These are phyloP conservation scores for Limonium bicolor DNA, from an alignment of 148 eudicot genomes.

Conservation along the genomic window DNA sequence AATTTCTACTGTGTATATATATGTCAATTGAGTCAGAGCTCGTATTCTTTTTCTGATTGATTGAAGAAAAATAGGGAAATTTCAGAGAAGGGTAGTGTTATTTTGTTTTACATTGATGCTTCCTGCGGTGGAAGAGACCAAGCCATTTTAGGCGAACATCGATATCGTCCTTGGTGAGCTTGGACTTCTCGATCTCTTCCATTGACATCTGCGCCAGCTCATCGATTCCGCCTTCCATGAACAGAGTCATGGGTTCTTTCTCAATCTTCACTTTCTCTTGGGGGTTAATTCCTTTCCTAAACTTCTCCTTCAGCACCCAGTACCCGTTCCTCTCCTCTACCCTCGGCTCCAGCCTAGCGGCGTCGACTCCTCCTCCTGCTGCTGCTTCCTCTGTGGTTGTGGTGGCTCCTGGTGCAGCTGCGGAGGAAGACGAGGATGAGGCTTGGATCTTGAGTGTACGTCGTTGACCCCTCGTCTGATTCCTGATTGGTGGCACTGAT, in stretches of 20 bases:
- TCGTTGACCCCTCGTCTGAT: too few relatives aligned
- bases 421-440: too few relatives aligned
- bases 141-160: conserved; percentile 96
- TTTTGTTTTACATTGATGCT: conserved; percentile 94
- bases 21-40: too few relatives aligned
- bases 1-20: not conserved
- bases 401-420: conserved; percentile 19
- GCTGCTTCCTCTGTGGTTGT: conserved; percentile 5
- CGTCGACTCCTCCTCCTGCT: conserved; percentile 12
- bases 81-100: too few relatives aligned
- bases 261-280: conserved; percentile 78
- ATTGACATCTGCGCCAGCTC: conserved; percentile 44
- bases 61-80: too few relatives aligned
- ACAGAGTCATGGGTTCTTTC: conserved; percentile 72
- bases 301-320: conserved; percentile 79
- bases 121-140: conserved; percentile 85
- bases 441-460: too few relatives aligned
- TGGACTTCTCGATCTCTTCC: conserved; percentile 62
- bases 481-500: too few relatives aligned
- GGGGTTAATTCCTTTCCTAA: conserved; percentile 69
- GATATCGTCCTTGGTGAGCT: conserved; percentile 64
- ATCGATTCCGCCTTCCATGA: conserved; percentile 52
- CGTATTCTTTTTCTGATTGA: too few relatives aligned
- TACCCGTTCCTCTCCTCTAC: conserved; percentile 71
- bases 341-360: conserved; percentile 53